Conservation (phyloP, 352 stramenopile species). For the Pythium brachiatum region DNA sequence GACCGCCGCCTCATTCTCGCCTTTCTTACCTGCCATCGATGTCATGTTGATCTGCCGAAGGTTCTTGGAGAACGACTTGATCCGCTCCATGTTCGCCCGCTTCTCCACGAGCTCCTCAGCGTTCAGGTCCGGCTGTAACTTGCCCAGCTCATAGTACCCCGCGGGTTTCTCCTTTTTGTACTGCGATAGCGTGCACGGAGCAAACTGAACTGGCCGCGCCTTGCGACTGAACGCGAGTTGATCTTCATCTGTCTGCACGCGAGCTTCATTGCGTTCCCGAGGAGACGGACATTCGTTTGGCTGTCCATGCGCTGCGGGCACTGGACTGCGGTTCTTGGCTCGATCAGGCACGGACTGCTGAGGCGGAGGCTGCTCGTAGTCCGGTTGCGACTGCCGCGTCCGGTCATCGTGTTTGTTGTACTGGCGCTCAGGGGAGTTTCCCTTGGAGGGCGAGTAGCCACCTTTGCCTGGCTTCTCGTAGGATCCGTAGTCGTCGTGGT, state of each 20-base stretch:
- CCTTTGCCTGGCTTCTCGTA: slow-evolving; percentile 10
- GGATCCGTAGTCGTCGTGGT: slow-evolving; percentile 38
- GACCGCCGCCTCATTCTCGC: slow-evolving; percentile 9
- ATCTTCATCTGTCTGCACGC: slow-evolving; percentile 51
- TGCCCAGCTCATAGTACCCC: slow-evolving; percentile 88
- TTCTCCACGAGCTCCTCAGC: slow-evolving; percentile 77
- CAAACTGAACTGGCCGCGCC: slow-evolving; percentile 68
- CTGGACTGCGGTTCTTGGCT: slow-evolving; percentile 23
- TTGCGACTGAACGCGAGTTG: slow-evolving; percentile 80
- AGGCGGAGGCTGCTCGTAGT: slow-evolving; percentile 1
- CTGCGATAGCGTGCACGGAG: slow-evolving; percentile 81
- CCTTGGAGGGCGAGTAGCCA: slow-evolving; percentile 19
- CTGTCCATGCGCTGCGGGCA: not conserved
- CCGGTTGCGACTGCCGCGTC: slow-evolving; percentile 2
- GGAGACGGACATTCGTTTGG: slow-evolving; percentile 42
- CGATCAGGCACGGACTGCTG: slow-evolving; percentile 3
- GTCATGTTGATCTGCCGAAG: slow-evolving; percentile 75
- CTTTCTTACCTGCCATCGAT: slow-evolving; percentile 31
- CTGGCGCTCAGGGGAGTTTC: slow-evolving; percentile 14
- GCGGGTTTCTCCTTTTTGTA: slow-evolving; percentile 85
- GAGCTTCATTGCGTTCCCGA: slow-evolving; percentile 60
- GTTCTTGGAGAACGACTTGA: slow-evolving; percentile 85
- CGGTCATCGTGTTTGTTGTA: slow-evolving; percentile 14
- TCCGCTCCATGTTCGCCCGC: slow-evolving; percentile 68
- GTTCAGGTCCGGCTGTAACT: slow-evolving; percentile 86